Evolutionary conservation across 2,329 filamentous ascomycete species (phyloP).

Genomic region (Apiospora pterosperma): DNA sequence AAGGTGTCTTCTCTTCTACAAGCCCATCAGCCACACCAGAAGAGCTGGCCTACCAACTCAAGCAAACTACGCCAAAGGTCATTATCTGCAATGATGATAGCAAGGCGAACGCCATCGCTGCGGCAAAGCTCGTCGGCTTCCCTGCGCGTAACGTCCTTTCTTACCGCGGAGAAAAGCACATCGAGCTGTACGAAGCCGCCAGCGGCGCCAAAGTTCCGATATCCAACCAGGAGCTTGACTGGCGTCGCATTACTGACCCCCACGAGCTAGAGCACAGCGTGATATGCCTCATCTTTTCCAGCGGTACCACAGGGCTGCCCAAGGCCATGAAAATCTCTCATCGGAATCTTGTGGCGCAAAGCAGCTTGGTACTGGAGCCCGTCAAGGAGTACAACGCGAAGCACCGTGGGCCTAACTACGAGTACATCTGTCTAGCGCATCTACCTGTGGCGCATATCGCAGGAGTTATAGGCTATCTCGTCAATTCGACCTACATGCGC

Average conservation of each 20-base stretch:
- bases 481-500: conserved; percentile 38
- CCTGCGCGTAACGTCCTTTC: conserved; percentile 45
- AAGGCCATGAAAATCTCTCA: conserved; percentile 46
- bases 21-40: conserved; percentile 19
- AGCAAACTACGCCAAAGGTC: conserved; percentile 34
- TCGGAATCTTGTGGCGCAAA: conserved; percentile 38
- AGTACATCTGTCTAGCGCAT: conserved; percentile 36
- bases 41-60: conserved; percentile 31
- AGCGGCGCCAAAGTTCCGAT: conserved; percentile 27
- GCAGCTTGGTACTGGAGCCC: conserved; percentile 26
- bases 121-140: conserved; percentile 44
- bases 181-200: conserved; percentile 25
- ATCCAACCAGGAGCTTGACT: conserved; percentile 39
- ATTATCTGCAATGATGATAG: conserved; percentile 46
- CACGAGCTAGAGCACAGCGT: conserved; percentile 36
- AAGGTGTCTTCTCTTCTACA: conserved; percentile 22
- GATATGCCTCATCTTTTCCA: conserved; percentile 44
- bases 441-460: conserved; percentile 45
- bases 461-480: conserved; percentile 40
- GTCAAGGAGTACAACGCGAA: conserved; percentile 25
- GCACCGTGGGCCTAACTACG: conserved; percentile 19
- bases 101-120: conserved; percentile 42
- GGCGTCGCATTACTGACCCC: conserved; percentile 51
- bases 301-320: conserved; percentile 45
- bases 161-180: conserved; percentile 35